phyloP scores from a whole-genome alignment of 768 basidiomycete species.

The Gelatoporia subvermispora region DNA sequence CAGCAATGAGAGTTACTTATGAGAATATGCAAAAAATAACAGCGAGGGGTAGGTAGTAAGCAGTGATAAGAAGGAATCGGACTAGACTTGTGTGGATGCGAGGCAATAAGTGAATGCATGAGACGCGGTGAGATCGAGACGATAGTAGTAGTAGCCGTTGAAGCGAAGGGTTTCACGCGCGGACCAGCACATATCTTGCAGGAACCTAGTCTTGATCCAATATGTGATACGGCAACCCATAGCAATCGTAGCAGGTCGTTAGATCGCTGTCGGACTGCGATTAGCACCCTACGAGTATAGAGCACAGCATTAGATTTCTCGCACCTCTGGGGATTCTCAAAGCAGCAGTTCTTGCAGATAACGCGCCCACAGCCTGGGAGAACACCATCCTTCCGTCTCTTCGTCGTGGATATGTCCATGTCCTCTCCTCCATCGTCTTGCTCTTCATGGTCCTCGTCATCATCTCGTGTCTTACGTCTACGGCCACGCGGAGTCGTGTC shows the following conservation, averaged over 20 bases:
- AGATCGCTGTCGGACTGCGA: conserved; percentile 4
- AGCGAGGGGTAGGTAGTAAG: too few species aligned
- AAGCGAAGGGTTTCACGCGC: too few species aligned
- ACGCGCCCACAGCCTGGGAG: conserved; percentile 31
- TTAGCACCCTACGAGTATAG: neutral
- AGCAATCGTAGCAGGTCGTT: conserved; percentile 17
- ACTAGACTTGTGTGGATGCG: too few species aligned
- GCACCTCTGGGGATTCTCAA: conserved; percentile 32
- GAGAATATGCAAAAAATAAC: too few species aligned
- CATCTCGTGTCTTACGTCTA: conserved; percentile 25
- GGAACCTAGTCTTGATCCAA: too few species aligned
- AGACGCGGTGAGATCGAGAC: too few species aligned
- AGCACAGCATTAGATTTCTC: conserved; percentile 4
- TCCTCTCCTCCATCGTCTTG: conserved; percentile 5
- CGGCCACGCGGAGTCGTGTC: conserved; percentile 9
- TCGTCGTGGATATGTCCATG: neutral
- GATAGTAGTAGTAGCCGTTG: too few species aligned
- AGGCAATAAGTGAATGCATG: too few species aligned
- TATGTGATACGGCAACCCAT: neutral
- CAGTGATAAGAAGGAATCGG: too few species aligned
- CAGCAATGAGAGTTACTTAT: too few species aligned
- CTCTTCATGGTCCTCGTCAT: conserved; percentile 5
- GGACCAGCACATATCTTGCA: too few species aligned
- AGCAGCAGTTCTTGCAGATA: conserved; percentile 30
- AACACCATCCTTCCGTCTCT: conserved; percentile 7